Percentiles rank a stretch among this genome's conserved stretches.
Conservation (phyloP, 192 early-diverging fungal species). For the Coemansia sp. region DNA sequence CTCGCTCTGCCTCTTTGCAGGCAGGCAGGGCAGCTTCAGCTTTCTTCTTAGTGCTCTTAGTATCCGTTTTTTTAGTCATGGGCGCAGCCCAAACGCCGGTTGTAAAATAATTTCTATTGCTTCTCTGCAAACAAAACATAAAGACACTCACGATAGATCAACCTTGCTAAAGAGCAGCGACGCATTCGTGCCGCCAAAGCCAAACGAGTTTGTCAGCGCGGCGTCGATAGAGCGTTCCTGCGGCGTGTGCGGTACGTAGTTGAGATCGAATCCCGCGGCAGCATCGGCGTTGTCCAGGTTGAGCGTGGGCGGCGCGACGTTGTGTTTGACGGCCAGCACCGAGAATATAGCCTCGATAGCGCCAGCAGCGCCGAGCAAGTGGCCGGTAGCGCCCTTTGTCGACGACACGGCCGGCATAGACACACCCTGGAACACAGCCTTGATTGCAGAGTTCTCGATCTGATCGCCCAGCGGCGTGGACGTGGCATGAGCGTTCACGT, state of each 20-base stretch:
- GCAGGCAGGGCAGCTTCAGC: too few species aligned
- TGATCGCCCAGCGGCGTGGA: slow-evolving; percentile 80
- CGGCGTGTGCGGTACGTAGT: slow-evolving; percentile 76
- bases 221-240: slow-evolving; percentile 60
- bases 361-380: slow-evolving; percentile 93
- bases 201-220: slow-evolving; percentile 86
- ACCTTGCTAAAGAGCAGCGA: slow-evolving; percentile 60
- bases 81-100: too few species aligned
- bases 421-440: slow-evolving; percentile 61
- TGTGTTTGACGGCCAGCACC: slow-evolving; percentile 66
- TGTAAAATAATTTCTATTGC: too few species aligned
- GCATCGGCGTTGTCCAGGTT: slow-evolving; percentile 62
- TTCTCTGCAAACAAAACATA: too few species aligned
- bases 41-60: too few species aligned
- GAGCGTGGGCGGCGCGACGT: slow-evolving; percentile 78
- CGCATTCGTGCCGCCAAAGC: slow-evolving; percentile 84
- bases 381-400: slow-evolving; percentile 89
- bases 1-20: too few species aligned
- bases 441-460: slow-evolving; percentile 84
- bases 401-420: slow-evolving; percentile 71
- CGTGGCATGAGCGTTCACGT: slow-evolving; percentile 95
- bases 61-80: too few species aligned
- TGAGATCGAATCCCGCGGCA: slow-evolving; percentile 63
- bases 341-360: slow-evolving; percentile 91
- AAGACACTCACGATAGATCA: too few species aligned